Base-by-base conservation (phyloP, 768 basidiomycete species). In the Fomitopsis serialis region DNA sequence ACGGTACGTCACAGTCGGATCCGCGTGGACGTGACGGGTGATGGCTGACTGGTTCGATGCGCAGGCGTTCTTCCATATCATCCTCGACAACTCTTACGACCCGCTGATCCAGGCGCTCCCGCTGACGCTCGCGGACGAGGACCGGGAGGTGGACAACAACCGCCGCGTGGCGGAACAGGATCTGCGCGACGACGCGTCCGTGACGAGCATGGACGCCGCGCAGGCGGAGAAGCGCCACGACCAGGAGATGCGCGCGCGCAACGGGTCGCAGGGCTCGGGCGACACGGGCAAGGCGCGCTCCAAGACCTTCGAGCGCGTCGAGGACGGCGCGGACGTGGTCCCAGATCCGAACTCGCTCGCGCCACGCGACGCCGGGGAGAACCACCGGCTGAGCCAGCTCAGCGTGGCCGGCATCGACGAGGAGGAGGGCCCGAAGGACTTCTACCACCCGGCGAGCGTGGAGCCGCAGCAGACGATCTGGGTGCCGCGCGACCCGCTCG, bases 371-470 rank as follows among this genome's bases (percentile, higher is more conserved):
- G 45, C 24, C 3, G 42, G 3, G 15, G 12, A 12, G 15, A 32
- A n/a, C 35, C 35, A n/a, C 17, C 35, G 24, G 15, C 3, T 24
- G n/a, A 19, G 19, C 15, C 45, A 43, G 21, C 29, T 43, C 48
- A 45, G 42, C 23, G 27, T 15, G 44, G 66, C 48, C 32, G 58
- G 54, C 40, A 67, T 68, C 32, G 56, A 66, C 45, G 62, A 55
- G 42, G 60, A 66, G 22, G 37, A 50, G 2, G 67, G 45, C 52
- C 66, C 55, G 65, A 80, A 84, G 62, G 86, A 87, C 12, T 98
- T 96, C 71, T 84, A 88, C 44, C 96, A 96, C 61, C 96, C 96
- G 15, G 92, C 92, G 7, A 68, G 74, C 81, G 51, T 80, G 74
- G 56, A 81, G 48, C 82, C 88, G 45, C 90, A 93, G 70, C 77